Percentiles rank a stretch among this genome's conserved stretches.
phyloP scores from a whole-genome alignment of 352 stramenopile species.

The Phytopythium delawarense region DNA sequence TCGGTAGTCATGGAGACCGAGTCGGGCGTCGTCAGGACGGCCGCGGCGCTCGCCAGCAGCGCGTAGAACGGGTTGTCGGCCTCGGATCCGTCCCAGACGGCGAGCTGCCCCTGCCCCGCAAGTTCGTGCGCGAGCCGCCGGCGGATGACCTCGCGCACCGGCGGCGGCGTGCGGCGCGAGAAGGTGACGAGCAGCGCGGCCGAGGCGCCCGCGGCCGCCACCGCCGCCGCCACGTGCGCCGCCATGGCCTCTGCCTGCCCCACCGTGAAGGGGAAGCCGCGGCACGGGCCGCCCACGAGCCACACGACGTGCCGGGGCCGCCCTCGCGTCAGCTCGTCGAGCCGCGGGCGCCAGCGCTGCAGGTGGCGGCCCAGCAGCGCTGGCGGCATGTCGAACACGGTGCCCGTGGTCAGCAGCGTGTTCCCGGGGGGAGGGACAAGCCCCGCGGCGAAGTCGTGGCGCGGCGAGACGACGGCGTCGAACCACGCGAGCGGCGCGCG shows the following conservation, averaged over 20 bases:
- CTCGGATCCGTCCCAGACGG: slow-evolving; percentile 50
- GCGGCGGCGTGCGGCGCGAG: slow-evolving; percentile 49
- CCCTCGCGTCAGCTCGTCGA: slow-evolving; percentile 20
- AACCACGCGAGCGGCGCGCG: slow-evolving; percentile 49
- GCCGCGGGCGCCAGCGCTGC: slow-evolving; percentile 15
- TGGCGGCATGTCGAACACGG: slow-evolving; percentile 34
- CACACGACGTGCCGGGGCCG: slow-evolving; percentile 29
- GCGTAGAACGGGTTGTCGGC: slow-evolving; percentile 56
- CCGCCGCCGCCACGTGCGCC: slow-evolving; percentile 22
- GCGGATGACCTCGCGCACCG: slow-evolving; percentile 33
- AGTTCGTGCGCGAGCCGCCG: slow-evolving; percentile 17
- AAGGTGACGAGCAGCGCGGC: slow-evolving; percentile 59
- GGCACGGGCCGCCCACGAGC: slow-evolving; percentile 64
- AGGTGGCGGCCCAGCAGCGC: slow-evolving; percentile 22
- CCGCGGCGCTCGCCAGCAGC: slow-evolving; percentile 41
- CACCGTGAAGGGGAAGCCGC: slow-evolving; percentile 49
- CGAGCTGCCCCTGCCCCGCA: slow-evolving; percentile 21
- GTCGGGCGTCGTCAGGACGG: slow-evolving; percentile 67
- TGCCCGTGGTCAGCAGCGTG: slow-evolving; percentile 48
- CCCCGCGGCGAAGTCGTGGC: slow-evolving; percentile 41
- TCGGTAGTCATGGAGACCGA: slow-evolving; percentile 83
- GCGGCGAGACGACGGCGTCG: slow-evolving; percentile 53
- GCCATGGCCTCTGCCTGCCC: slow-evolving; percentile 36
- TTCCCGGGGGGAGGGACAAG: slow-evolving; percentile 10
- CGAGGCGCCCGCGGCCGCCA: slow-evolving; percentile 13